phyloP scores from a whole-genome alignment of 164 flowering plant species.

The Warburgia ugandensis region DNA sequence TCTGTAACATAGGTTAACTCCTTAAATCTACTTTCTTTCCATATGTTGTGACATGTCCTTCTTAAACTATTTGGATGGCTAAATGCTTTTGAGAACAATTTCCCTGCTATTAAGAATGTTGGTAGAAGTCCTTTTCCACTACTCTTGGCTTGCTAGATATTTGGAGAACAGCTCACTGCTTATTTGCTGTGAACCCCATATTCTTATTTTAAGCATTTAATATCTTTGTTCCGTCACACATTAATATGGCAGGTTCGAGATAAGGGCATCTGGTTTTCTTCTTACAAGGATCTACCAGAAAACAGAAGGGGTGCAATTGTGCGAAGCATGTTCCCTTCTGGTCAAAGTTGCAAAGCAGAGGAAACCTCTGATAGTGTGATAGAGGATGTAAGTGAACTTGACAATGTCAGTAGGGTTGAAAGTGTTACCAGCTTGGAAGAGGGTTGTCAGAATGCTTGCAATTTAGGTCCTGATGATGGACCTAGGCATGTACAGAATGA shows the following conservation, averaged over 20 bases:
- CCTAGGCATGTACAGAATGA: slow-evolving; percentile 16
- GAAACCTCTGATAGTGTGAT: slow-evolving; percentile 10
- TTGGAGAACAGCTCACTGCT: no score
- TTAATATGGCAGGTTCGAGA: slow-evolving; percentile 96
- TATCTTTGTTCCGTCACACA: not conserved
- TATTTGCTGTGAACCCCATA: not conserved
- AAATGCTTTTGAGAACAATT: no score
- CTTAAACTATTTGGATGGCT: no score
- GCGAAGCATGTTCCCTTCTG: slow-evolving; percentile 95
- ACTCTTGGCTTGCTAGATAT: no score
- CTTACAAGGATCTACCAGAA: slow-evolving; percentile 53
- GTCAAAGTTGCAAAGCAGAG: slow-evolving; percentile 25
- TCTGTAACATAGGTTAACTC: no score
- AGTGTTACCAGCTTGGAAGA: slow-evolving; percentile 10
- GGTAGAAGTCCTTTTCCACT: no score
- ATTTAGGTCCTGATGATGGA: slow-evolving; percentile 17
- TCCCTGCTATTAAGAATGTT: no score
- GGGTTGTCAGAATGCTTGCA: slow-evolving; percentile 20
- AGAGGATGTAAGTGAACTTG: slow-evolving; percentile 17
- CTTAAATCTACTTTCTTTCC: no score
- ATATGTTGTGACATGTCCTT: no score
- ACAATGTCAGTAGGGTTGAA: slow-evolving; percentile 12
- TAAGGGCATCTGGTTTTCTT: slow-evolving; percentile 63
- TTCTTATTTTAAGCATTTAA: not conserved
- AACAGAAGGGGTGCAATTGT: slow-evolving; percentile 39